Evolutionary conservation across 441 rosid species (phyloP).

Genomic region (Populus hybrid): DNA sequence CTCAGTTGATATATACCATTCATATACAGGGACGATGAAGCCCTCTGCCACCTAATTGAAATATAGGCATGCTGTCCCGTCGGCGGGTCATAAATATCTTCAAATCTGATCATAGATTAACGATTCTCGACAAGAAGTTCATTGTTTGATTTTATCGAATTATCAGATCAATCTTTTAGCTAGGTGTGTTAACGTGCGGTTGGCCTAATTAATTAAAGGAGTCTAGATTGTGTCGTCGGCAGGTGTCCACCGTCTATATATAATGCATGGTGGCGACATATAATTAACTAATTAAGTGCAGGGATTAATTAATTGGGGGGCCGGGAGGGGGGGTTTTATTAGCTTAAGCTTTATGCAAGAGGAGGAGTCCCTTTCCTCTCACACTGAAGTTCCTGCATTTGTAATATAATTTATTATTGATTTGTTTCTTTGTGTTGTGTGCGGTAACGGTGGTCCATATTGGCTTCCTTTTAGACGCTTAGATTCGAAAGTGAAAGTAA

Average conservation of each 20-base stretch:
- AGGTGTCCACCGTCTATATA: slow-evolving; percentile 6
- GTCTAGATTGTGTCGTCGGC: background rate
- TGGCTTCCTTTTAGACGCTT: slow-evolving; percentile 12
- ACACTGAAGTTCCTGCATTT: slow-evolving; percentile 8
- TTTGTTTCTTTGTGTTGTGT: slow-evolving; percentile 6
- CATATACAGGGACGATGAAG: background rate
- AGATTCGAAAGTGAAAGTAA: slow-evolving; percentile 35
- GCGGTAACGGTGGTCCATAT: slow-evolving; percentile 27
- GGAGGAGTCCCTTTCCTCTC: slow-evolving; percentile 27
- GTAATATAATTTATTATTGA: slow-evolving; percentile 1
- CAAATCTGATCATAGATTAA: background rate
- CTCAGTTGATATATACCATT: background rate
- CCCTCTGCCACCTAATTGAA: background rate
- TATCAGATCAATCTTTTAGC: background rate
- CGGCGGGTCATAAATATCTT: background rate
- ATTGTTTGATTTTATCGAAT: background rate
- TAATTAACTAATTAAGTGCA: background rate
- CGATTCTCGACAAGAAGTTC: background rate
- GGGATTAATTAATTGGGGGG: slow-evolving; percentile 2
- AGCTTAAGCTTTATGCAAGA: slow-evolving; percentile 1
- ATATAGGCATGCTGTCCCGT: background rate
- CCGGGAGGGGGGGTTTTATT: background rate
- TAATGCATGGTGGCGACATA: slow-evolving; percentile 9
- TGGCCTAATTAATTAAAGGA: background rate
- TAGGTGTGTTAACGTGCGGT: background rate